phyloP scores from a whole-genome alignment of 176 grass and related monocot species.

The Dendrocalamus sinicus region DNA sequence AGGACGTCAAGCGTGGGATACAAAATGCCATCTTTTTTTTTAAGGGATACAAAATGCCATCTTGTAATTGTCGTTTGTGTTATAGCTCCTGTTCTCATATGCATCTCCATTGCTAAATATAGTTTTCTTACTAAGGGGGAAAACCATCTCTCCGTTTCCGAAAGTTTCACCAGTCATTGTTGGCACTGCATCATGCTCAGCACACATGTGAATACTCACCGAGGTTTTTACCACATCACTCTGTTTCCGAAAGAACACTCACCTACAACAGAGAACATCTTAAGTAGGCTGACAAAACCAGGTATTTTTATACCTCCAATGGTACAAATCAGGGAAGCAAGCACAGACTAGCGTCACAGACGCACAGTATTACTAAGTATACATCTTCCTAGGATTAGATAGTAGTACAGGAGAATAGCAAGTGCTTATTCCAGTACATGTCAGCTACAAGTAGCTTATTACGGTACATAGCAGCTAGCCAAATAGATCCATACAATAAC shows the following conservation, averaged over 20 bases:
- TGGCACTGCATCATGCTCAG: not conserved
- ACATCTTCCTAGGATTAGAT: constrained; percentile 53
- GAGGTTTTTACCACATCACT: too few relatives aligned
- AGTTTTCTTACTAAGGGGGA: not conserved
- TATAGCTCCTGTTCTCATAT: not conserved
- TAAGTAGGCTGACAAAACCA: constrained; percentile 35
- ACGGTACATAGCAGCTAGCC: constrained; percentile 46
- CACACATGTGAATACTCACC: not conserved
- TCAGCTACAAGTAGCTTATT: constrained; percentile 55
- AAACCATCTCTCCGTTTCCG: not conserved
- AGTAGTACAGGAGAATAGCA: constrained; percentile 38
- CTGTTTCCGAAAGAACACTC: not conserved
- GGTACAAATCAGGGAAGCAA: constrained; percentile 35
- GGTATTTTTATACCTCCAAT: constrained; percentile 38
- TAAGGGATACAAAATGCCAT: not conserved
- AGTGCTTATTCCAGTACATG: constrained; percentile 52
- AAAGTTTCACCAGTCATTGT: not conserved
- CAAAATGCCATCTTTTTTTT: not conserved
- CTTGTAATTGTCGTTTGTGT: not conserved
- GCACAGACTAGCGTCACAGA: not conserved
- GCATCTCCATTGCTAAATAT: not conserved
- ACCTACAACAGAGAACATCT: not conserved
- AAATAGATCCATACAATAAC: constrained; percentile 50
- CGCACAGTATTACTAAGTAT: constrained; percentile 39
- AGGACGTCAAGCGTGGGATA: not conserved